Evolutionary conservation across 1,284 basidiomycete genomes (phyloP).

Genomic region (Vanrija sp.): DNA sequence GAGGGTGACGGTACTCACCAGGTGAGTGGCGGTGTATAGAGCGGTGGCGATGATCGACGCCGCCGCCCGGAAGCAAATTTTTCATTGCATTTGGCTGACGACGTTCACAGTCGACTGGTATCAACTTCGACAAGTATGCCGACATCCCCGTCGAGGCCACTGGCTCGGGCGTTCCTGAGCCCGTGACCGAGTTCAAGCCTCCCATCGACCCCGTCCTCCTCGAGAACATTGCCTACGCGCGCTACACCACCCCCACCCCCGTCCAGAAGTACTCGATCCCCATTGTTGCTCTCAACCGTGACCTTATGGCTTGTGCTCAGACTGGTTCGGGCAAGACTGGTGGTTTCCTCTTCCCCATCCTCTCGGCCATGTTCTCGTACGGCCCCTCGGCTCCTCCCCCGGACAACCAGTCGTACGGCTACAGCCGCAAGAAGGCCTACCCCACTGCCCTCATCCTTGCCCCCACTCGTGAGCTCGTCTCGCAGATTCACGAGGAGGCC

Average conservation of each 20-base stretch:
- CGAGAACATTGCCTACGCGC: constrained; percentile 90
- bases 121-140: constrained; percentile 99
- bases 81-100: constrained; percentile 32
- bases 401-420: constrained; percentile 51
- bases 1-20: constrained; percentile 62
- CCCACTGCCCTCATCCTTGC: constrained; percentile 95
- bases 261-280: constrained; percentile 99
- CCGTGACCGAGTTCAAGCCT: constrained; percentile 81
- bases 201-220: constrained; percentile 90
- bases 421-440: constrained; percentile 82
- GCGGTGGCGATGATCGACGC: neutral
- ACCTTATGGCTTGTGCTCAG: constrained; percentile 99
- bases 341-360: constrained; percentile 98
- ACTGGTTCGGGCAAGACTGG: constrained; percentile 99
- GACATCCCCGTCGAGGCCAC: constrained; percentile 99
- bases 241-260: constrained; percentile 91
- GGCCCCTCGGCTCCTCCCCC: constrained; percentile 68
- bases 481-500: constrained; percentile 98
- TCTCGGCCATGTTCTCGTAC: constrained; percentile 84
- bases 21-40: constrained; percentile 26
- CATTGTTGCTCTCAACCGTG: constrained; percentile 83
- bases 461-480: constrained; percentile 96
- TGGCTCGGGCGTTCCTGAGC: constrained; percentile 90
- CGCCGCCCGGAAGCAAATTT: constrained; percentile 2
- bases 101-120: constrained; percentile 84